A percentile compares a stretch with the other conserved stretches of the same genome.
Evolutionary conservation across 129 eudicot genomes (phyloP).

Genomic region (carrot (Daucus carota)): DNA sequence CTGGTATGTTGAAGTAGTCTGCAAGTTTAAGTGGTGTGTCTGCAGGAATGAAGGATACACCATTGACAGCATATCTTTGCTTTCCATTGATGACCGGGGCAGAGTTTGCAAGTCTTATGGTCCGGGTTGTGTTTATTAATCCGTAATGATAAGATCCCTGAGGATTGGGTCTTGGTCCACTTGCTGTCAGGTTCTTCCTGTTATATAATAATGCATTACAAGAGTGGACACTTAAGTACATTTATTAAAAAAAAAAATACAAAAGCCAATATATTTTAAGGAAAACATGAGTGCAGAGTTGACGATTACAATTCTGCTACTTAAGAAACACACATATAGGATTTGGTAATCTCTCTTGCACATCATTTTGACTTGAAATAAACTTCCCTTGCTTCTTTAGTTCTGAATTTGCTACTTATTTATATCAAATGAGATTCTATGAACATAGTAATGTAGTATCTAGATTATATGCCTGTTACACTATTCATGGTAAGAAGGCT

Average conservation of each 20-base stretch:
- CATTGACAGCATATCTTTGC: constrained; percentile 60
- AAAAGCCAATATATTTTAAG: not conserved
- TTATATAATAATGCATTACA: not conserved
- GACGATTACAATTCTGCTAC: not conserved
- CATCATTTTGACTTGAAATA: not conserved
- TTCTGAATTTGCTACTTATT: not conserved
- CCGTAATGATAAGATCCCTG: constrained; percentile 84
- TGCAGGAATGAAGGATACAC: constrained; percentile 43
- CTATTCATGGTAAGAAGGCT: not conserved
- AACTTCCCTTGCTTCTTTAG: not conserved
- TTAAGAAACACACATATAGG: not conserved
- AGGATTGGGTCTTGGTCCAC: constrained; percentile 80
- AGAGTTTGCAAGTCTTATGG: constrained; percentile 49
- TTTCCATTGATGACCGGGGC: constrained; percentile 50
- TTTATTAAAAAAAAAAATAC: not conserved
- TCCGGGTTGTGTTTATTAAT: constrained; percentile 48
- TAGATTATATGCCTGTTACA: not conserved
- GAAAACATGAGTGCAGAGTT: not conserved
- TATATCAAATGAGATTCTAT: not conserved
- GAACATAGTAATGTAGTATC: not conserved
- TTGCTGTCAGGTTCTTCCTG: constrained; percentile 65
- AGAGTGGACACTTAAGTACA: not conserved
- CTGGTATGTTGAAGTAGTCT: constrained; percentile 65
- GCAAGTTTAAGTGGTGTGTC: constrained; percentile 80
- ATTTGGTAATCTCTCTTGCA: not conserved